phyloP scores from a whole-genome alignment of 441 rosid genomes.

The Gossypium gossypioides region DNA sequence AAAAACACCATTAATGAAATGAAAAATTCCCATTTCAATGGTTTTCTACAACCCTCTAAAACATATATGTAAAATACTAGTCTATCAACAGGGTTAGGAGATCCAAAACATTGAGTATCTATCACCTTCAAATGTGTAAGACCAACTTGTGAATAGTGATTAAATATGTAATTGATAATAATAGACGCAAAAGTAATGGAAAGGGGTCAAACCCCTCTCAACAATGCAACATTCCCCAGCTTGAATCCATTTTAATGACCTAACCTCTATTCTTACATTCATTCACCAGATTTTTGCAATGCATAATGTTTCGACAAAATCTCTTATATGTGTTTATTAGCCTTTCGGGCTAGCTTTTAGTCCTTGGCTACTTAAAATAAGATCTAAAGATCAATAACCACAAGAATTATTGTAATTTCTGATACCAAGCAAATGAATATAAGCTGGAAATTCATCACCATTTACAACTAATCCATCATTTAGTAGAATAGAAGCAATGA shows the following conservation, averaged over 20 bases:
- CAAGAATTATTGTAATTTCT: background rate
- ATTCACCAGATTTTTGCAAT: background rate
- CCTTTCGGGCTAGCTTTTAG: background rate
- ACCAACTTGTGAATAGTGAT: too few relatives aligned
- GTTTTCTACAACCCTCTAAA: background rate
- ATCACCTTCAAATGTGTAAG: too few relatives aligned
- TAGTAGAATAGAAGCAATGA: background rate
- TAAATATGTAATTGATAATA: too few relatives aligned
- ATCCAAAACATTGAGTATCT: too few relatives aligned
- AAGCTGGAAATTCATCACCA: background rate
- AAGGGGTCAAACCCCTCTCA: background rate
- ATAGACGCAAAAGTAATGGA: too few relatives aligned
- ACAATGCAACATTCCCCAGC: background rate
- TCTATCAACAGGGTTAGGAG: too few relatives aligned
- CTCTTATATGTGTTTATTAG: background rate
- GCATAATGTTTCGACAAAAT: background rate
- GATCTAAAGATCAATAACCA: background rate
- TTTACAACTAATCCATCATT: background rate
- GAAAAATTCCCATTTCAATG: background rate
- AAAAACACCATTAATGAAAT: background rate
- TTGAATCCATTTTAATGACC: background rate
- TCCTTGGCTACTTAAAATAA: background rate
- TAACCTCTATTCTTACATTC: background rate
- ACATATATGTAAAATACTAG: background rate
- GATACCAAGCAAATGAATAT: background rate